phyloP scores from a whole-genome alignment of 306 rosid species.

The Castanea mollissima region DNA sequence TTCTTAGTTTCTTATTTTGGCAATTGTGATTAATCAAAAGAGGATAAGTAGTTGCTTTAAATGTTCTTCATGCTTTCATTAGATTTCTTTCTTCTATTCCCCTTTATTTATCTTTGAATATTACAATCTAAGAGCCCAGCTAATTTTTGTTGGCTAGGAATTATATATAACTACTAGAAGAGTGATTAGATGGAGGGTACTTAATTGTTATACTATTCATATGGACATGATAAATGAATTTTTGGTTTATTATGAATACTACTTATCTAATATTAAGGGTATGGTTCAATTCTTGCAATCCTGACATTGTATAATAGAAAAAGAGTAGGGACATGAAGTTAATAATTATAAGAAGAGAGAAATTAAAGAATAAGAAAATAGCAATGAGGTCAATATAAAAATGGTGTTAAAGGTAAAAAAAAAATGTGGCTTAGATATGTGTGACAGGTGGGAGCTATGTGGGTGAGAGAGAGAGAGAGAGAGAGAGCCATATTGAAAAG shows the following conservation, averaged over 20 bases:
- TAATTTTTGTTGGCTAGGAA: neutral
- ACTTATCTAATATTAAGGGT: slow-evolving; percentile 25
- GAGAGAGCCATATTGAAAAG: slow-evolving; percentile 1
- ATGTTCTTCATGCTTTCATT: slow-evolving; percentile 8
- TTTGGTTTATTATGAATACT: neutral
- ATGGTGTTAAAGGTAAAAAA: neutral
- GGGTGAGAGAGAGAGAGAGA: slow-evolving; percentile 19
- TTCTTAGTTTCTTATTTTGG: too few relatives aligned
- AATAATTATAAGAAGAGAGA: slow-evolving; percentile 11
- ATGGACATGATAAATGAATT: neutral
- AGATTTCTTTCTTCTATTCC: slow-evolving; percentile 8
- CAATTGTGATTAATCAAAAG: too few relatives aligned
- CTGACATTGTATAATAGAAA: slow-evolving; percentile 34
- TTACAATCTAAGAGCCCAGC: neutral
- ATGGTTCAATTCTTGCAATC: slow-evolving; percentile 67
- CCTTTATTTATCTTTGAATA: neutral
- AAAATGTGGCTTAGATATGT: slow-evolving; percentile 1
- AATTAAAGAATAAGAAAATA: neutral
- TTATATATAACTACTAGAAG: neutral
- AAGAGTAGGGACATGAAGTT: slow-evolving; percentile 7
- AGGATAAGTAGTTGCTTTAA: too few relatives aligned
- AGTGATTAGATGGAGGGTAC: neutral
- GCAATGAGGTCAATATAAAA: slow-evolving; percentile 4
- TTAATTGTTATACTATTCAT: neutral
- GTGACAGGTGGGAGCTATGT: too few relatives aligned